Conservation (phyloP, 257 asterid species). For the Oldenlandia corymbosa region DNA sequence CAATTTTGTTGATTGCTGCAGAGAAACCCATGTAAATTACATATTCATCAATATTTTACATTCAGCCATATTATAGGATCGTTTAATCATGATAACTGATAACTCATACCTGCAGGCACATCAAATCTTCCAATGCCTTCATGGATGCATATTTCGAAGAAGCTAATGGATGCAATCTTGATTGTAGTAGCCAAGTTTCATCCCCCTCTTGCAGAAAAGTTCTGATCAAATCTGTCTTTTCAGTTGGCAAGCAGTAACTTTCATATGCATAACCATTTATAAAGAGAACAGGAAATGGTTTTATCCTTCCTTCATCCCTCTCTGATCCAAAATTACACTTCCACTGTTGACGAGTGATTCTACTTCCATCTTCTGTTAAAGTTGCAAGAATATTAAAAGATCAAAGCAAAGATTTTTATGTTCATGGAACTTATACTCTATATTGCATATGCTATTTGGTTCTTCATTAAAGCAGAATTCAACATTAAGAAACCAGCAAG, state of each 20-base stretch:
- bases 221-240: slow-evolving; percentile 45
- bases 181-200: slow-evolving; percentile 38
- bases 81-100: too few relatives aligned
- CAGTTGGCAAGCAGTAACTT: slow-evolving; percentile 50
- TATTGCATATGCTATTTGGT: background rate
- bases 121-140: slow-evolving; percentile 49
- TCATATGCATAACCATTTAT: slow-evolving; percentile 51
- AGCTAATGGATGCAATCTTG: slow-evolving; percentile 35
- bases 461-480: background rate
- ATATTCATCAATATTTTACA: too few relatives aligned
- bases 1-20: slow-evolving; percentile 37
- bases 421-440: background rate
- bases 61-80: too few relatives aligned
- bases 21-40: too few relatives aligned
- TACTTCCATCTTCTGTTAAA: slow-evolving; percentile 36
- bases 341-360: slow-evolving; percentile 40
- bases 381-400: background rate
- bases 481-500: too few relatives aligned
- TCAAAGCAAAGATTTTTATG: background rate
- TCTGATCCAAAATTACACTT: slow-evolving; percentile 15
- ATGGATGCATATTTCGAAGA: slow-evolving; percentile 29
- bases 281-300: slow-evolving; percentile 34
- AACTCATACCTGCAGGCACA: slow-evolving; percentile 36
- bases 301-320: slow-evolving; percentile 15
- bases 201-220: slow-evolving; percentile 43